Evolutionary conservation across 345 rosid genomes (phyloP), one percentile per base, ranked within the genome.

Genomic region (Hibiscus tridactylites): DNA sequence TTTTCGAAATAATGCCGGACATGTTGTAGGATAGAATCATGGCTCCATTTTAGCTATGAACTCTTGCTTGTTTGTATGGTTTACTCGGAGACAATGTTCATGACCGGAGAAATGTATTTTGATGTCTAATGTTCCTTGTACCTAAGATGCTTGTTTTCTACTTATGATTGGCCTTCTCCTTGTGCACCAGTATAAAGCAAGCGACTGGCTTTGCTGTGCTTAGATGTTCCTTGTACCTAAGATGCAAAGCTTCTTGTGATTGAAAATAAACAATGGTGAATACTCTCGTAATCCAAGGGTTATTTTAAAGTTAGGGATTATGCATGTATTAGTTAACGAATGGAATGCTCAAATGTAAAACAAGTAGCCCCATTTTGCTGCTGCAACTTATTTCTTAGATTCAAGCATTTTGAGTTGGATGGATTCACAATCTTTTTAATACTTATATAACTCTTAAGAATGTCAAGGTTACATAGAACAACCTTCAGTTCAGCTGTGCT

Each of bases 1-100:
- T 76, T 71, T 9, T 39, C 10, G 2, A 70, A 89, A 85, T 84
- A 83, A 83, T 74, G 64, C 81, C 68, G 70, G 72, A 82, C 76
- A 57, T 74, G 74, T 77, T 49, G 53, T 71, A 70, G 81, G 71
- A 69, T 75, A 78, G 80, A 54, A 56, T 50, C 26, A 64, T 76
- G 70, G 71, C 72, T 56, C 65, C 46, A 12, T 71, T 63, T 80
- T 33, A 60, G 61, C 69, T 71, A 61, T 52, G 24, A 54, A 50
- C n/a, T 29, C 21, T 39, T 49, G 44, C 72, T 35, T 47, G 65
- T 59, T 67, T 68, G 17, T 66, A 54, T 74, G 74, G 82, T 35
- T 60, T 61, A 53, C 61, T 72, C 16, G 33, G 69, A 42, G 44
- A 26, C 74, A 53, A 60, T 1, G 46, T 33, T 58, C 70, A 70